These are phyloP conservation scores for Capronia coronata DNA, from an alignment of 2,329 filamentous ascomycete genomes.

Conservation along the genomic window DNA sequence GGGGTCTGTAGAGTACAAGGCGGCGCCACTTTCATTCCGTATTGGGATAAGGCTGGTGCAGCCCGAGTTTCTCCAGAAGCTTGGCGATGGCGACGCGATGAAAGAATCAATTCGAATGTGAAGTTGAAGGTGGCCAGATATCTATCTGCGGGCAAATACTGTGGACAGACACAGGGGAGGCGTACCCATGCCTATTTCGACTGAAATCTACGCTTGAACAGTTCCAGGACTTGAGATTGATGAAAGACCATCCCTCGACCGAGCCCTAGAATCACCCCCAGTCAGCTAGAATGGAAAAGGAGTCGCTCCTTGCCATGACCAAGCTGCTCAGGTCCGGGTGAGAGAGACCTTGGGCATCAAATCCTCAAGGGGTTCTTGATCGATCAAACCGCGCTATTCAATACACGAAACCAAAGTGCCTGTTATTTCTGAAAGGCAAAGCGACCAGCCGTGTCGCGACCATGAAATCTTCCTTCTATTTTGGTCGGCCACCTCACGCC, in stretches of 20 bases:
- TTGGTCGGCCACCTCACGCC: not conserved
- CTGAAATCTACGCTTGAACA: not conserved
- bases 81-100: not conserved
- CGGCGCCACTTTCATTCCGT: no score
- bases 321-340: conserved; percentile 22
- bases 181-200: not conserved
- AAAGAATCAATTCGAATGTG: not conserved
- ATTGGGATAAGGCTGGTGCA: no score
- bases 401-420: no score
- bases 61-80: not conserved
- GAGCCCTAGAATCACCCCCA: not conserved
- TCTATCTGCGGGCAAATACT: no score
- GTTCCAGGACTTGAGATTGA: not conserved
- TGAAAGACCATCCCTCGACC: not conserved
- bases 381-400: no score
- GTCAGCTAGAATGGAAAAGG: conserved; percentile 21
- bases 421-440: no score
- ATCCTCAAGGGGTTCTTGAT: no score
- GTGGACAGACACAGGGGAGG: no score
- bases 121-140: not conserved
- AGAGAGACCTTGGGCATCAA: not conserved
- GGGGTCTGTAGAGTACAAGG: no score
- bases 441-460: not conserved
- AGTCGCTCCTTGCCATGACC: conserved; percentile 25
- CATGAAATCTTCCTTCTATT: not conserved